These are phyloP conservation scores for Aspergillus aculeatinus DNA, from an alignment of 2,329 filamentous ascomycete genomes.

Conservation along the genomic window DNA sequence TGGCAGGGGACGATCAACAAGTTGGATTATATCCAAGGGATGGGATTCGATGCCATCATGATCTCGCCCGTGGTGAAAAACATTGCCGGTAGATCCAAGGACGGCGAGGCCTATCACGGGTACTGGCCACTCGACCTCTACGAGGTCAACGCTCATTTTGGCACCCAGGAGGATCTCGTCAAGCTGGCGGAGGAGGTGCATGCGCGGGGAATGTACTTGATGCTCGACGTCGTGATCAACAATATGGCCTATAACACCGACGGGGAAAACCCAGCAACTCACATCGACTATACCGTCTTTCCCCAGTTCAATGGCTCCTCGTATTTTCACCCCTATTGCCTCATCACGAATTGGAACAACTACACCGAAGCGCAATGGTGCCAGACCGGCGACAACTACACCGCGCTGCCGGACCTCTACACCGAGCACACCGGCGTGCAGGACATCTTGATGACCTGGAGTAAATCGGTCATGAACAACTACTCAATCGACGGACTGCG, in stretches of 20 bases:
- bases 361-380: slow-evolving; percentile 42
- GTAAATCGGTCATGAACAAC: slow-evolving; percentile 41
- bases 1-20: slow-evolving; percentile 51
- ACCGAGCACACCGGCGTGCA: slow-evolving; percentile 45
- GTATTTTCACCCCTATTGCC: slow-evolving; percentile 31
- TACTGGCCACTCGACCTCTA: slow-evolving; percentile 53
- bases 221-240: slow-evolving; percentile 55
- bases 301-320: slow-evolving; percentile 27
- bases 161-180: slow-evolving; percentile 48
- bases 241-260: slow-evolving; percentile 41
- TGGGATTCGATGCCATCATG: slow-evolving; percentile 52
- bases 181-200: slow-evolving; percentile 49
- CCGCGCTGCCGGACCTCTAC: slow-evolving; percentile 49
- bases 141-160: slow-evolving; percentile 50
- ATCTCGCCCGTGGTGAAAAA: slow-evolving; percentile 46
- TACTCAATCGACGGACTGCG: slow-evolving; percentile 54
- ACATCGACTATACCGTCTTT: slow-evolving; percentile 27
- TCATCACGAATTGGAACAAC: slow-evolving; percentile 36
- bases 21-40: slow-evolving; percentile 52
- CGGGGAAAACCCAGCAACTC: slow-evolving; percentile 24
- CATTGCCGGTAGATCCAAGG: slow-evolving; percentile 35
- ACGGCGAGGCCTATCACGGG: slow-evolving; percentile 52
- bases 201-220: slow-evolving; percentile 50
- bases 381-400: slow-evolving; percentile 52
- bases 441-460: slow-evolving; percentile 43